Percentiles rank a stretch among this genome's conserved stretches.
Evolutionary conservation across 2,329 filamentous ascomycete species (phyloP).

Genomic region (Bisporella sp.): DNA sequence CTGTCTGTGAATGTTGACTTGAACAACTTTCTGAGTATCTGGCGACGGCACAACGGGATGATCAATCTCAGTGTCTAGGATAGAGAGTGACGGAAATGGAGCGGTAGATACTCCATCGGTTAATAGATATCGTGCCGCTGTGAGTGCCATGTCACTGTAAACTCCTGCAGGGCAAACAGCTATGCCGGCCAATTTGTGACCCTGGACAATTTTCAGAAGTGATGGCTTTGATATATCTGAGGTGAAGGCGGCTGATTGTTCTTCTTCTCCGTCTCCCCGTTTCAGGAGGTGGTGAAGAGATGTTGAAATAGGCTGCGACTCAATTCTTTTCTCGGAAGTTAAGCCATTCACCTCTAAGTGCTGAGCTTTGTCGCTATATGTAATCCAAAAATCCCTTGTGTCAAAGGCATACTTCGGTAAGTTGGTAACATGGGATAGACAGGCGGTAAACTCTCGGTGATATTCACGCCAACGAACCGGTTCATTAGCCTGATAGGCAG

Average conservation of each 20-base stretch:
- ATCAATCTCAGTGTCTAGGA: background rate
- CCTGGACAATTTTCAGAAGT: background rate
- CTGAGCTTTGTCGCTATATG: background rate
- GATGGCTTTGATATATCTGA: background rate
- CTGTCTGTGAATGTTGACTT: background rate
- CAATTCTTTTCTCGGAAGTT: background rate
- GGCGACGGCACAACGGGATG: background rate
- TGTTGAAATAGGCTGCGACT: background rate
- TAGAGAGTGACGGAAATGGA: background rate
- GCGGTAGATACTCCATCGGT: background rate
- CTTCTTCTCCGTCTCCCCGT: background rate
- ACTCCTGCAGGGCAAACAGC: background rate
- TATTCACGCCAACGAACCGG: background rate
- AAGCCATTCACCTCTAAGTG: background rate
- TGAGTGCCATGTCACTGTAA: background rate
- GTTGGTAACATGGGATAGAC: background rate
- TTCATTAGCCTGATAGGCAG: background rate
- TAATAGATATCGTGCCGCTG: background rate
- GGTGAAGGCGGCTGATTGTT: background rate
- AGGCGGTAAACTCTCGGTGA: background rate
- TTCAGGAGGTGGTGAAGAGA: background rate
- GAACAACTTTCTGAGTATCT: background rate
- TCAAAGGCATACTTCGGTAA: background rate
- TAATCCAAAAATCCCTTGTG: background rate
- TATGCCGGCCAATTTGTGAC: background rate